phyloP scores from a whole-genome alignment of 148 eudicot genomes.

The Dysphania ambrosioides region DNA sequence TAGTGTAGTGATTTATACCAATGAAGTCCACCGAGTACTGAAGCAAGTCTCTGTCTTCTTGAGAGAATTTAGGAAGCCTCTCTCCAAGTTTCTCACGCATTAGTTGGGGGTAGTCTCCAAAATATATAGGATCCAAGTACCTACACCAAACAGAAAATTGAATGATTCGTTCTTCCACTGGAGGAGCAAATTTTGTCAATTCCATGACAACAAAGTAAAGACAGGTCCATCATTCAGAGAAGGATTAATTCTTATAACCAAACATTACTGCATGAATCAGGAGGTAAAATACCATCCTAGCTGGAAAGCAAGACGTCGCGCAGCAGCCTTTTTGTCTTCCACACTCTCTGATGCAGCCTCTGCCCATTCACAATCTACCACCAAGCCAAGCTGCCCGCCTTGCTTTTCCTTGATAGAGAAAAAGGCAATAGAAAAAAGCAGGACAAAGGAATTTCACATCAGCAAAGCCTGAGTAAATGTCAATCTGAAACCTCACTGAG shows the following conservation, averaged over 20 bases:
- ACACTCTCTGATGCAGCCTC: constrained; percentile 60
- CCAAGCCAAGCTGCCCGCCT: constrained; percentile 73
- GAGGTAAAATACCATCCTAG: constrained; percentile 62
- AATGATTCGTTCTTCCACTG: background rate
- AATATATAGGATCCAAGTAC: constrained; percentile 77
- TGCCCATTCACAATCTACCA: constrained; percentile 84
- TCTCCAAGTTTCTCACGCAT: constrained; percentile 75
- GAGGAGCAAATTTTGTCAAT: background rate
- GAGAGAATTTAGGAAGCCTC: constrained; percentile 57
- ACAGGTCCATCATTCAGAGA: background rate
- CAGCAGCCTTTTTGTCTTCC: constrained; percentile 70
- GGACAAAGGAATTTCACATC: background rate
- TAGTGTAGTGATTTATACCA: constrained; percentile 76
- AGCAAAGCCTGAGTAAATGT: background rate
- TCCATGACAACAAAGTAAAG: background rate
- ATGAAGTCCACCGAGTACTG: constrained; percentile 59
- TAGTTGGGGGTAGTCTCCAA: constrained; percentile 63
- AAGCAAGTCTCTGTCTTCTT: constrained; percentile 52
- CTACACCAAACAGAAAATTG: constrained; percentile 29
- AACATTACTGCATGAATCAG: constrained; percentile 4
- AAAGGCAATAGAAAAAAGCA: constrained; percentile 4
- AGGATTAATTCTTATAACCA: background rate
- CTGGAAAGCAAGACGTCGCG: constrained; percentile 77
- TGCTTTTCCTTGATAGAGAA: constrained; percentile 44
- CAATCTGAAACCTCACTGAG: background rate